Evolutionary conservation across 2,329 filamentous ascomycete genomes (phyloP).

Genomic region (Cytospora schulzeri): DNA sequence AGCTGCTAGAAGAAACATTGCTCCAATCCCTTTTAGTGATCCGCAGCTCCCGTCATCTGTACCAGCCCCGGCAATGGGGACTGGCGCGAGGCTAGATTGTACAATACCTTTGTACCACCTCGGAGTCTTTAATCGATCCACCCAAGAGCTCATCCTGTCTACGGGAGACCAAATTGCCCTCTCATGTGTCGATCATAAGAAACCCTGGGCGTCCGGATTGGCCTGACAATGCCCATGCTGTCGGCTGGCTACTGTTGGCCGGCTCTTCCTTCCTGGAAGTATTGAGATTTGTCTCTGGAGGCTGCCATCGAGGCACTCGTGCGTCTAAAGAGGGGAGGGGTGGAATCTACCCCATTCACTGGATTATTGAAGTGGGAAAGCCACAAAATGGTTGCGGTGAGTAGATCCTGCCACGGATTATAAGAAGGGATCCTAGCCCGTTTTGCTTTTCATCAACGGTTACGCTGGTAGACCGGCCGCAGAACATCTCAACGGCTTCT

Average conservation of each 20-base stretch:
- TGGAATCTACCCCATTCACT: background rate
- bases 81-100: slow-evolving; percentile 17
- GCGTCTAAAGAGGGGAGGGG: background rate
- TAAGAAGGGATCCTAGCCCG: background rate
- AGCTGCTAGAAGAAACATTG: slow-evolving; percentile 16
- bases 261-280: slow-evolving; percentile 2
- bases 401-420: background rate
- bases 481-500: background rate
- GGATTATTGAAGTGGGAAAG: slow-evolving; percentile 1
- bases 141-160: background rate
- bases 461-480: background rate
- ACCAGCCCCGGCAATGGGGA: slow-evolving; percentile 15
- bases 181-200: background rate
- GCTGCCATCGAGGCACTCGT: background rate
- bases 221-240: background rate
- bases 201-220: background rate
- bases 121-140: slow-evolving; percentile 6
- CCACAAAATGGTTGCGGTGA: slow-evolving; percentile 5
- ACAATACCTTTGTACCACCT: slow-evolving; percentile 9
- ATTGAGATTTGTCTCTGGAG: slow-evolving; percentile 16
- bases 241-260: slow-evolving; percentile 11
- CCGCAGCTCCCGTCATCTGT: slow-evolving; percentile 18
- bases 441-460: slow-evolving; percentile 9
- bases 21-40: slow-evolving; percentile 6
- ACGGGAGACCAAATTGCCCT: background rate